Conservation (phyloP, 805 yeast genomes). For the Starmerella sirachaensis region DNA sequence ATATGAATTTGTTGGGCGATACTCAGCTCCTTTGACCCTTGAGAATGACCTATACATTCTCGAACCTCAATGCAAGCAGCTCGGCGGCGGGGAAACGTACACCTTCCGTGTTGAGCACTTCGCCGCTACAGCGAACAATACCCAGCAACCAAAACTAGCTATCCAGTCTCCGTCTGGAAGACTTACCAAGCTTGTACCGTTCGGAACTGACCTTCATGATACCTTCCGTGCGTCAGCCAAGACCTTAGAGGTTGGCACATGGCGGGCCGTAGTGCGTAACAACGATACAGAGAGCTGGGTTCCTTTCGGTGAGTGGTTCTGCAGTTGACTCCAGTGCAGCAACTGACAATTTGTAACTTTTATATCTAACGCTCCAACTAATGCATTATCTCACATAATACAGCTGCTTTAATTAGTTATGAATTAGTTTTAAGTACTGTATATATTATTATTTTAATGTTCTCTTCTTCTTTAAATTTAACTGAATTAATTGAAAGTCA, state of each 20-base stretch:
- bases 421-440: no score
- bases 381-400: no score
- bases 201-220: constrained; percentile 24
- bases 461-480: no score
- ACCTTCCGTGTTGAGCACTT: constrained; percentile 41
- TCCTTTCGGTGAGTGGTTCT: constrained; percentile 78
- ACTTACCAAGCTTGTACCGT: constrained; percentile 45
- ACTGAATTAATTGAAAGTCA: no score
- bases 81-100: constrained; percentile 48
- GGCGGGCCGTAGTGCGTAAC: constrained; percentile 72
- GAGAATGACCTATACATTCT: constrained; percentile 66
- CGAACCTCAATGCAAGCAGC: constrained; percentile 66
- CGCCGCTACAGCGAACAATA: constrained; percentile 32
- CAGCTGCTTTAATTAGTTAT: no score
- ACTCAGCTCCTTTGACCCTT: constrained; percentile 58
- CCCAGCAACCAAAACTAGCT: constrained; percentile 37
- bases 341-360: no score
- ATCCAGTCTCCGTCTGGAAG: constrained; percentile 80
- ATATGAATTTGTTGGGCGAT: constrained; percentile 57
- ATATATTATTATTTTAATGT: no score
- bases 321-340: no score
- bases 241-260: constrained; percentile 61
- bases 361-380: no score
- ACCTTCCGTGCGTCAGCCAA: constrained; percentile 49
- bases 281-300: constrained; percentile 74